A percentile compares a stretch with the other conserved stretches of the same genome.
These are phyloP conservation scores for Naematelia aurantialba DNA, from an alignment of 768 basidiomycete genomes.

Conservation along the genomic window DNA sequence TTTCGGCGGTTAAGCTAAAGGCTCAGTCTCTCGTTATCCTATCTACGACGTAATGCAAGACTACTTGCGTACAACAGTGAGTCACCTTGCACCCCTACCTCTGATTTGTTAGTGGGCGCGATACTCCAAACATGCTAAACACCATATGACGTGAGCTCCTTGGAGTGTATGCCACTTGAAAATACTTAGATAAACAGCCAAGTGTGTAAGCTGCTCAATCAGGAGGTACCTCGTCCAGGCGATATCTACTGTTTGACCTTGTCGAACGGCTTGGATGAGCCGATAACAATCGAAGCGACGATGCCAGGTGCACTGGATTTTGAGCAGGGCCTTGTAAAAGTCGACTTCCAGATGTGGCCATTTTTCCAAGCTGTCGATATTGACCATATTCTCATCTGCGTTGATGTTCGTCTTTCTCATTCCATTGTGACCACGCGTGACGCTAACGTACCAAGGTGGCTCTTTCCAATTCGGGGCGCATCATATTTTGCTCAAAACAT, in stretches of 20 bases:
- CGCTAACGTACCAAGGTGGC: conserved; percentile 58
- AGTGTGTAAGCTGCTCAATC: conserved; percentile 46
- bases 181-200: conserved; percentile 19
- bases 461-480: conserved; percentile 75
- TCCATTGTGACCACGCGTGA: background rate
- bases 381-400: conserved; percentile 87
- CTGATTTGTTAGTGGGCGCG: conserved; percentile 32
- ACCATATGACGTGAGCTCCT: conserved; percentile 63
- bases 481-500: conserved; percentile 83
- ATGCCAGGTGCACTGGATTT: conserved; percentile 79
- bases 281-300: conserved; percentile 15
- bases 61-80: conserved; percentile 69
- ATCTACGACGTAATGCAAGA: conserved; percentile 95
- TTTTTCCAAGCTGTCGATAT: conserved; percentile 87
- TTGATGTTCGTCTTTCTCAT: conserved; percentile 58
- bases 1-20: background rate
- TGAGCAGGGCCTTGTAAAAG: conserved; percentile 81
- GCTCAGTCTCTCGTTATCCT: conserved; percentile 83
- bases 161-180: background rate
- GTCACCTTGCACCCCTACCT: background rate
- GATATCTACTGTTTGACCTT: conserved; percentile 34
- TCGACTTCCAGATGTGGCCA: conserved; percentile 97
- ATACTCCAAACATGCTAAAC: conserved; percentile 76
- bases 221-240: conserved; percentile 41
- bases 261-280: conserved; percentile 18